A percentile compares a stretch with the other conserved stretches of the same genome.
phyloP scores from a whole-genome alignment of 2,329 filamentous ascomycete species.

The Pseudocercospora musae region DNA sequence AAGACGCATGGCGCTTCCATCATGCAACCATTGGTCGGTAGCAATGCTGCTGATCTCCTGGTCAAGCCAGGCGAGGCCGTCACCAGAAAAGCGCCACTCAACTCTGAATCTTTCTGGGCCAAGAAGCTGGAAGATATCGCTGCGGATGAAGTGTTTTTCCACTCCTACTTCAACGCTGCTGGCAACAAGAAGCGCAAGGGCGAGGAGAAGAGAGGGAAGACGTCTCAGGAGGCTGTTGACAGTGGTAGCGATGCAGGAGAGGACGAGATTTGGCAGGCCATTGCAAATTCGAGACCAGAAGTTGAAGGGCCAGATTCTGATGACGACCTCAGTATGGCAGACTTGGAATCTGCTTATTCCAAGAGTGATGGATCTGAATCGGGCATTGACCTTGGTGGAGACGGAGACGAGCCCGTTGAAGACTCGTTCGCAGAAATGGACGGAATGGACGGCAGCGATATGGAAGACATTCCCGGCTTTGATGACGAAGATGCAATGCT shows the following conservation, averaged over 20 bases:
- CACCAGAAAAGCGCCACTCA: constrained; percentile 58
- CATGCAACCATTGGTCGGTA: constrained; percentile 85
- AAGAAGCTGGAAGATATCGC: constrained; percentile 84
- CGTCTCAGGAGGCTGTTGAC: constrained; percentile 42
- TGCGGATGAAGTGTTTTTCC: constrained; percentile 95
- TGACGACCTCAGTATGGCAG: constrained; percentile 54
- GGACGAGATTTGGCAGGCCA: constrained; percentile 87
- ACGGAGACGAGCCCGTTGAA: constrained; percentile 40
- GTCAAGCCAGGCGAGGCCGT: constrained; percentile 54
- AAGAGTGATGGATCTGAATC: constrained; percentile 46
- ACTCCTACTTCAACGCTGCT: constrained; percentile 82
- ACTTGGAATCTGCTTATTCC: constrained; percentile 39
- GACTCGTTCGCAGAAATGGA: constrained; percentile 40
- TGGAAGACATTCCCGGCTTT: constrained; percentile 51
- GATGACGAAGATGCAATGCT: constrained; percentile 41
- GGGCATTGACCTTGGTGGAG: constrained; percentile 44
- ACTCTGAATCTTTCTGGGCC: constrained; percentile 86
- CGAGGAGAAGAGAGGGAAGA: constrained; percentile 53
- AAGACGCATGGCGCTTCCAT: constrained; percentile 78
- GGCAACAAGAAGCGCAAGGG: constrained; percentile 54
- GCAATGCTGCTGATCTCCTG: constrained; percentile 58
- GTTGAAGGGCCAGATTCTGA: constrained; percentile 62
- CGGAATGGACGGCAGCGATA: constrained; percentile 49
- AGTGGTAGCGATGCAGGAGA: constrained; percentile 42
- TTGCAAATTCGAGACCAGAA: constrained; percentile 77